Evolutionary conservation across 352 stramenopile species (phyloP).

Genomic region (Phytophthora multivora): DNA sequence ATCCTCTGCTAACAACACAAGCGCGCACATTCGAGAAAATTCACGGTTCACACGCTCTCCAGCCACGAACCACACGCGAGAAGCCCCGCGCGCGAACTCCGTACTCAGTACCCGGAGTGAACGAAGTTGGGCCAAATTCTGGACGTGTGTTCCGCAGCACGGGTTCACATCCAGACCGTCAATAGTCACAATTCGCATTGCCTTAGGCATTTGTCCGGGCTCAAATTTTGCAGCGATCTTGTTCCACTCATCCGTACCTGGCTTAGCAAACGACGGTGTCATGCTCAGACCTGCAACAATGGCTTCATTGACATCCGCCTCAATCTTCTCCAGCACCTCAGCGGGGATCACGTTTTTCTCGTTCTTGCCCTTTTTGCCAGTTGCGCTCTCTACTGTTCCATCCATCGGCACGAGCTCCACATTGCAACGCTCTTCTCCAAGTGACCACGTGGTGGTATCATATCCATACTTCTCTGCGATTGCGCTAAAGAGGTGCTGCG

Average conservation of each 20-base stretch:
- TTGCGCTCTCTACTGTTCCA: neutral
- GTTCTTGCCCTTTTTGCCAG: constrained; percentile 36
- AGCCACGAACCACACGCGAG: constrained; percentile 86
- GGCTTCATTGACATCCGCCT: constrained; percentile 74
- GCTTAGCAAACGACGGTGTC: constrained; percentile 55
- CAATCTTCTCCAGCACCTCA: constrained; percentile 57
- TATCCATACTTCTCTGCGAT: constrained; percentile 76
- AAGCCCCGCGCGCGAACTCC: constrained; percentile 66
- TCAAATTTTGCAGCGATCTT: constrained; percentile 68
- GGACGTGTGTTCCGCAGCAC: constrained; percentile 90
- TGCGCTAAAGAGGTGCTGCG: constrained; percentile 88
- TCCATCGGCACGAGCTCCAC: constrained; percentile 73
- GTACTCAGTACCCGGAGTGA: constrained; percentile 77
- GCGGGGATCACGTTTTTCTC: constrained; percentile 46
- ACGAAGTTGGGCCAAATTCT: constrained; percentile 70
- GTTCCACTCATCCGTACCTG: constrained; percentile 60
- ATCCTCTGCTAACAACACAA: neutral
- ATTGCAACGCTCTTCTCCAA: constrained; percentile 74
- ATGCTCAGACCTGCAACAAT: constrained; percentile 70
- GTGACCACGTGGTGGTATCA: constrained; percentile 82
- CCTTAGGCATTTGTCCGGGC: constrained; percentile 56
- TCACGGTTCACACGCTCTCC: constrained; percentile 80
- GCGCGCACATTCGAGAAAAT: constrained; percentile 72
- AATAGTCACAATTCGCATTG: constrained; percentile 85
- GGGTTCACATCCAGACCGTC: constrained; percentile 85